These are phyloP conservation scores for Fraxinus platypoda DNA, from an alignment of 305 asterid species.

Conservation along the genomic window DNA sequence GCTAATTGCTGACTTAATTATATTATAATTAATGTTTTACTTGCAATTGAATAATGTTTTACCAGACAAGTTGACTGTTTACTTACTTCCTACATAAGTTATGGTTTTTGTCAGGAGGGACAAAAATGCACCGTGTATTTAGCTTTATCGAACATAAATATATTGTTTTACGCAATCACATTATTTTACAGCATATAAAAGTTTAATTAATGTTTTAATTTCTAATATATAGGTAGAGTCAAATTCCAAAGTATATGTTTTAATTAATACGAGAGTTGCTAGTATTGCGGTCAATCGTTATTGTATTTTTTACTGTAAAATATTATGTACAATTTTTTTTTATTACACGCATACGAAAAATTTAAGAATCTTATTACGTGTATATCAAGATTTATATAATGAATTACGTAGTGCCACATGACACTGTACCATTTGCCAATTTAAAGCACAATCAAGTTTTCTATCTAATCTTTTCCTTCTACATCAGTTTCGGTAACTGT, in stretches of 20 bases:
- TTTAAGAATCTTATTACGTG: no score
- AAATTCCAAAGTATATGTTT: background rate
- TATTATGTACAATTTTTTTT: no score
- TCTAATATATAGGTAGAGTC: background rate
- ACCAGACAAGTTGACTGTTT: conserved; percentile 30
- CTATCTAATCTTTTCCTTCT: no score
- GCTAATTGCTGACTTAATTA: background rate
- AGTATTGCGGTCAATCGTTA: background rate
- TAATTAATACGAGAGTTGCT: no score
- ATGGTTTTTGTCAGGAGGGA: background rate
- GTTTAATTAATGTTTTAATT: background rate
- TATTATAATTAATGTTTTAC: background rate
- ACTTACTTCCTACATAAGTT: conserved; percentile 31
- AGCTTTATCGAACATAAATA: background rate
- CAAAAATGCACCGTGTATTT: conserved; percentile 10
- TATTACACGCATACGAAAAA: background rate
- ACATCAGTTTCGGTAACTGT: no score
- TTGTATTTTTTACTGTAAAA: background rate
- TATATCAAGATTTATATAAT: no score
- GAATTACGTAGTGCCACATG: no score
- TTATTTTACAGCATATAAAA: background rate
- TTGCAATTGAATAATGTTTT: background rate
- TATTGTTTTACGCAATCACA: background rate
- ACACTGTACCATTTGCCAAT: no score
- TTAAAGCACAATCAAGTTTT: no score